Base-by-base conservation (phyloP, 1,284 basidiomycete species). In the Mycosarcoma maydis region DNA sequence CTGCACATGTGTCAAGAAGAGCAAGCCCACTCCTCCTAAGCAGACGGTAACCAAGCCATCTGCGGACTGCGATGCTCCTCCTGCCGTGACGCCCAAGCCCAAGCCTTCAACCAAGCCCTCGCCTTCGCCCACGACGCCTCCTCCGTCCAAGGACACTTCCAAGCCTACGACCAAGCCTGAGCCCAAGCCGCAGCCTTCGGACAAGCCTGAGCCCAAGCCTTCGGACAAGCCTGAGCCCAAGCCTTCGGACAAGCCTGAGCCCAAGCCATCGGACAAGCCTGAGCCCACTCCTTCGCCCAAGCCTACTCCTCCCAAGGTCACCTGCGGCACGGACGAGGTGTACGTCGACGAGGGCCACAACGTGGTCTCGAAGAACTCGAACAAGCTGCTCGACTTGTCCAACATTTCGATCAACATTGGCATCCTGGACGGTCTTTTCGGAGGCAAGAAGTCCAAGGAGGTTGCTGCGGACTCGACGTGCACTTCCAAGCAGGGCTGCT, bases 271-370 rank as follows among this genome's bases (percentile, higher is more conserved):
- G n/a, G n/a, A n/a, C n/a, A n/a, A n/a, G 9, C 43, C 17, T 19
- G 17, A 2, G 11, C 30, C 17, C 26, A 32, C 41, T 16, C n/a
- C 29, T 19, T 33, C 37, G 27, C 56, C 48, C 30, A n/a, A n/a
- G 14, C 42, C 20, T 19, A 26, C 60, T 30, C 27, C 56, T n/a
- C 0, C 50, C 43, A 55, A 54, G 45, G 22, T 30, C 48, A 47
- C 40, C 24, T 71, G 68, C 43, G n/a, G 29, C n/a, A 3, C 13
- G 42, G 16, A 38, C 47, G 47, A 57, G 33, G 62, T 66, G 24
- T 72, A 58, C 58, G 33, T 62, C 54, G 19, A 72, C 51, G 52
- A 66, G 29, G 68, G 68, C n/a, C 62, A 72, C 68, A 72, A 72
- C 52, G 62, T 67, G 6, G 68, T 62, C 29, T 62, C 57, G 16